phyloP scores from a whole-genome alignment of 768 basidiomycete genomes.

The Leccinum rimulosum region DNA sequence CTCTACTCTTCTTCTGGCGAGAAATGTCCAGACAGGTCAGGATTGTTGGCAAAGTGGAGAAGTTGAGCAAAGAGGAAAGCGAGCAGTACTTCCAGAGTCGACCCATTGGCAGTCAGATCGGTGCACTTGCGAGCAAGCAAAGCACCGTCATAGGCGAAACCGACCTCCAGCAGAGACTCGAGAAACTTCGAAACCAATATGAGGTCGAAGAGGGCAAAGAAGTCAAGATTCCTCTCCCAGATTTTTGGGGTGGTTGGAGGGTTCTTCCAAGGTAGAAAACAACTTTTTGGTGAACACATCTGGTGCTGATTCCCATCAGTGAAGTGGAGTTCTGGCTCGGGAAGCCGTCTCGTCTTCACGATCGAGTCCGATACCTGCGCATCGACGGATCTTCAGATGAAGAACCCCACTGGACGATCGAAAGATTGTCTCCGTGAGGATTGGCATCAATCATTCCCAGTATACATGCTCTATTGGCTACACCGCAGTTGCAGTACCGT shows the following conservation, averaged over 20 bases:
- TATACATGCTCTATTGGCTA: background rate
- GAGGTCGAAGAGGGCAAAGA: constrained; percentile 40
- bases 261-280: constrained; percentile 75
- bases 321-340: constrained; percentile 99
- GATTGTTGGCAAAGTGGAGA: constrained; percentile 83
- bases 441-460: background rate
- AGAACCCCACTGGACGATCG: constrained; percentile 67
- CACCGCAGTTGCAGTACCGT: background rate
- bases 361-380: constrained; percentile 79
- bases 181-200: constrained; percentile 58
- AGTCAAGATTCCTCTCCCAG: constrained; percentile 67
- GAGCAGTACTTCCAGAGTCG: constrained; percentile 80
- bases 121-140: constrained; percentile 94
- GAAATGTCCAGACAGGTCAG: constrained; percentile 80
- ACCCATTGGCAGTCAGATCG: constrained; percentile 80
- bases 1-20: constrained; percentile 89
- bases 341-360: constrained; percentile 90
- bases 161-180: constrained; percentile 60
- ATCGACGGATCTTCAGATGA: constrained; percentile 45
- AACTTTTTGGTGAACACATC: background rate
- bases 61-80: constrained; percentile 67
- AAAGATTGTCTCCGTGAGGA: constrained; percentile 70
- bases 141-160: constrained; percentile 75
- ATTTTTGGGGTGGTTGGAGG: constrained; percentile 97
- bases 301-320: constrained; percentile 39